Base-by-base conservation (phyloP, 257 asterid species). In the Solanum gracilifrons region DNA sequence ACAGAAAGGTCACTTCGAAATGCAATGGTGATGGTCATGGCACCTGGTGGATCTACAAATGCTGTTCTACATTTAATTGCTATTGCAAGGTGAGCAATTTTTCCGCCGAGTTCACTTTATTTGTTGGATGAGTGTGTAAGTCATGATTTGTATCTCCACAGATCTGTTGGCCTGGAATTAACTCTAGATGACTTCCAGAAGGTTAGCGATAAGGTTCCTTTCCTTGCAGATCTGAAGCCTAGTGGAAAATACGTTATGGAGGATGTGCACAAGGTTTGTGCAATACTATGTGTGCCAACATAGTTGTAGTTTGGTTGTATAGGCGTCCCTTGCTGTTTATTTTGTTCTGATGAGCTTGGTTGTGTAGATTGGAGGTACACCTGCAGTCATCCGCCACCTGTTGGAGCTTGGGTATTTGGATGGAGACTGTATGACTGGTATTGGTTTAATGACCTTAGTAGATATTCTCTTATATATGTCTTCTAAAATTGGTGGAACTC, bases 171-270 rank as follows among this genome's bases (percentile, higher is more conserved):
- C 86, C 90, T 97, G 93, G 92, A 95, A 64, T 91, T 97, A 86
- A 92, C 94, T 55, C 94, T 95, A n/a, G 95, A 95, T 75, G 99
- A 97, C 91, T 97, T 97, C 94, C 99, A 97, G 88, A 95, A 94
- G 93, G 96, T 97, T 82, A 97, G 99, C 87, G 99, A 97, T 90
- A 71, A 72, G 91, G 95, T 95, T 86, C 99, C 99, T 9, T 94
- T 97, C 92, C 98, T 97, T 68, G 99, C 99, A 83, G 99, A 97
- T 94, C 97, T 97, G 55, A 97, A 95, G 93, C 99, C 99, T 83
- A 97, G 99, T 93, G 99, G 99, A 74, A 97, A 95, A 92, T 97
- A 92, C 84, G 99, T 97, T 82, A 97, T 95, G 99, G 99, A 95
- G 92, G 99, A 97, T 86, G 93, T 97, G 68, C 99, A 97, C 92